Percentiles rank a stretch among this genome's conserved stretches.
These are phyloP conservation scores for Zalaria sp. DNA, from an alignment of 2,329 filamentous ascomycete genomes.

Conservation along the genomic window DNA sequence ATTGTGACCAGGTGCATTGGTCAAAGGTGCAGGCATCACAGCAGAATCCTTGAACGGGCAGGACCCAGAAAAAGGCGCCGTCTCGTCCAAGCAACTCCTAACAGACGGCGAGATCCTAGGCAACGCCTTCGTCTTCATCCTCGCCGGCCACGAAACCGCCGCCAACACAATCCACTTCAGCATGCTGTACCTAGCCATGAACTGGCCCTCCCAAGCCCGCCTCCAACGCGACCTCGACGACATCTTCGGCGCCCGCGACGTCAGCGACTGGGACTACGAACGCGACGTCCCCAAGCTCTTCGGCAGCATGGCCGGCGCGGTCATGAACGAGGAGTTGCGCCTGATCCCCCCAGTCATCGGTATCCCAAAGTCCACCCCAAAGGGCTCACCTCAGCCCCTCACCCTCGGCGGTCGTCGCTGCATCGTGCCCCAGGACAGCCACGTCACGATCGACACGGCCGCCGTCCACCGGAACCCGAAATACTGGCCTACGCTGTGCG, in stretches of 20 bases:
- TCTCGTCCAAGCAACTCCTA: constrained; percentile 29
- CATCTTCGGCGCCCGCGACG: constrained; percentile 45
- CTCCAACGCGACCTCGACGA: constrained; percentile 57
- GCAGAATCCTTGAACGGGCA: constrained; percentile 23
- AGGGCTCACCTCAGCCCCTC: constrained; percentile 38
- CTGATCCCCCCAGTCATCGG: constrained; percentile 56
- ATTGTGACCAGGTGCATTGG: constrained; percentile 26
- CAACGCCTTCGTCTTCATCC: constrained; percentile 49
- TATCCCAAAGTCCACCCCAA: constrained; percentile 51
- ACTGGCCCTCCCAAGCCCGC: constrained; percentile 47
- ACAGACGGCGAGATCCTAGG: constrained; percentile 54
- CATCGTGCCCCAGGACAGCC: constrained; percentile 41
- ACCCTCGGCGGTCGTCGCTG: constrained; percentile 43
- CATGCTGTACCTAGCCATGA: constrained; percentile 52
- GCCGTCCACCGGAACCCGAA: constrained; percentile 53
- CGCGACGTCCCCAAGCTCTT: constrained; percentile 50
- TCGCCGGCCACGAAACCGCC: constrained; percentile 72
- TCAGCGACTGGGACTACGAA: constrained; percentile 58
- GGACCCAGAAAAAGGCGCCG: constrained; percentile 27
- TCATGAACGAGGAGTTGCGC: constrained; percentile 65
- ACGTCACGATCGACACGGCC: constrained; percentile 42
- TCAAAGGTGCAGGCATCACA: constrained; percentile 29
- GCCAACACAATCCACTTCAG: constrained; percentile 63
- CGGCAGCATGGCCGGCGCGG: constrained; percentile 55
- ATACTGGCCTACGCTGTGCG: constrained; percentile 45